Conservation (phyloP, 1,284 basidiomycete species). For the Ceratobasidium theobromae region DNA sequence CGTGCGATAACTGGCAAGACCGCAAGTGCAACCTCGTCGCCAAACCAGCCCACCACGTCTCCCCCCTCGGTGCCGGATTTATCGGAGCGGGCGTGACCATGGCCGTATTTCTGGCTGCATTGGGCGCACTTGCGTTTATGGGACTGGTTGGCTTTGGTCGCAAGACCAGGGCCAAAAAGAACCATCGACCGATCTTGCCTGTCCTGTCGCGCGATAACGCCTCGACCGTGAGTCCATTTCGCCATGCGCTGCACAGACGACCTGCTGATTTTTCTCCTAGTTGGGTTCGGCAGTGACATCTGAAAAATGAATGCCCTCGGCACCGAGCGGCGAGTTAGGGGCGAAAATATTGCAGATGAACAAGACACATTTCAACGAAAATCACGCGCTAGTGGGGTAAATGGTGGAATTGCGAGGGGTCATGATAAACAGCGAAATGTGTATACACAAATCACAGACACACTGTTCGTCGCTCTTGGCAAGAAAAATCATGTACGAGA, state of each 20-base stretch:
- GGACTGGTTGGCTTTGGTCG: constrained; percentile 19
- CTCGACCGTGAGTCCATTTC: constrained; percentile 25
- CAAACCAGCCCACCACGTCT: too few relatives aligned
- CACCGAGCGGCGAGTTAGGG: too few relatives aligned
- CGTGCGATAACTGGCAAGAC: constrained; percentile 30
- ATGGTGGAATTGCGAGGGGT: not conserved
- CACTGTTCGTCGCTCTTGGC: not conserved
- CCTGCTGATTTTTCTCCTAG: constrained; percentile 1
- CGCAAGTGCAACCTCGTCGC: constrained; percentile 32
- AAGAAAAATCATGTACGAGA: constrained; percentile 18
- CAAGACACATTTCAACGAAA: too few relatives aligned
- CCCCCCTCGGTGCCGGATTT: constrained; percentile 33
- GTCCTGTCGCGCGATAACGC: constrained; percentile 12
- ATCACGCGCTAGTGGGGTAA: too few relatives aligned
- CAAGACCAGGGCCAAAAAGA: not conserved
- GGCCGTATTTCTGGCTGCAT: constrained; percentile 28
- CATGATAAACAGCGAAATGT: not conserved
- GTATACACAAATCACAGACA: not conserved
- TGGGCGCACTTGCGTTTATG: constrained; percentile 15
- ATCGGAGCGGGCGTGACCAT: constrained; percentile 34
- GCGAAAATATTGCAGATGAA: too few relatives aligned
- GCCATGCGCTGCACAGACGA: not conserved
- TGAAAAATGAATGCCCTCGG: not conserved
- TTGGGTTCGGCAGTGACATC: not conserved
- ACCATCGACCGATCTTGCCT: constrained; percentile 12